Percentiles rank a stretch among this genome's conserved stretches.
Evolutionary conservation across 208 protist species (phyloP).

Genomic region (Wallacemonas sp.): DNA sequence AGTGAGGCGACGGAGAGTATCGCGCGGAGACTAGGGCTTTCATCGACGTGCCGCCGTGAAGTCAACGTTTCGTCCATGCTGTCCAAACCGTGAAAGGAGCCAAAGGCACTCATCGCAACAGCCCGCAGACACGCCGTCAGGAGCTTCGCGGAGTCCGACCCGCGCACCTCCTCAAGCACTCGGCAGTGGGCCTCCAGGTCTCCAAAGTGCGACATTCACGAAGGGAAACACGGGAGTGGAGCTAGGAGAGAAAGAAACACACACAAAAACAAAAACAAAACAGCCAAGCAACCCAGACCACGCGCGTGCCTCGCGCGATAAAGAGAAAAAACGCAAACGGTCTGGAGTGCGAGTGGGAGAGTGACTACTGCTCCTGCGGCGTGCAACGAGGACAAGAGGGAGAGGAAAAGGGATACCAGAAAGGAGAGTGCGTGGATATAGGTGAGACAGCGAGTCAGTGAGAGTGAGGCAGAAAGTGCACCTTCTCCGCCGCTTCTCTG

Average conservation of each 20-base stretch:
- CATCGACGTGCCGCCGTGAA: background rate
- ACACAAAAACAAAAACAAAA: background rate
- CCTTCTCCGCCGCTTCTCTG: too few species aligned
- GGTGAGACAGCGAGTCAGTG: too few species aligned
- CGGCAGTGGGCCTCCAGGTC: conserved; percentile 38
- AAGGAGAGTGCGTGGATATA: too few species aligned
- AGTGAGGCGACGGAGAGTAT: conserved; percentile 5
- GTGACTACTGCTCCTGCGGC: too few species aligned
- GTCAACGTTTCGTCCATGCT: background rate
- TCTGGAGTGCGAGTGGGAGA: too few species aligned
- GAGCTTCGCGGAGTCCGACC: conserved; percentile 2
- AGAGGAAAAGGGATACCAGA: too few species aligned
- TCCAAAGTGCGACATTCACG: conserved; percentile 45
- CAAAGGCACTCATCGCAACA: conserved; percentile 16
- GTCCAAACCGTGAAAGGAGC: conserved; percentile 11
- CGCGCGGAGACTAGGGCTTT: background rate
- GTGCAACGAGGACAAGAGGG: too few species aligned
- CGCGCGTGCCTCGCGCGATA: too few species aligned
- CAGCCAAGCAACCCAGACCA: too few species aligned
- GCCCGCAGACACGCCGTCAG: conserved; percentile 20
- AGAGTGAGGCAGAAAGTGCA: too few species aligned
- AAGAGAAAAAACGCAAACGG: too few species aligned
- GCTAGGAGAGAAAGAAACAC: background rate
- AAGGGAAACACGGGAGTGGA: too few species aligned
- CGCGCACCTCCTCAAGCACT: conserved; percentile 30